Percentiles rank a stretch among this genome's conserved stretches.
Evolutionary conservation across 139 green algal species (phyloP).

Genomic region (Tetradesmus lagerheimii): DNA sequence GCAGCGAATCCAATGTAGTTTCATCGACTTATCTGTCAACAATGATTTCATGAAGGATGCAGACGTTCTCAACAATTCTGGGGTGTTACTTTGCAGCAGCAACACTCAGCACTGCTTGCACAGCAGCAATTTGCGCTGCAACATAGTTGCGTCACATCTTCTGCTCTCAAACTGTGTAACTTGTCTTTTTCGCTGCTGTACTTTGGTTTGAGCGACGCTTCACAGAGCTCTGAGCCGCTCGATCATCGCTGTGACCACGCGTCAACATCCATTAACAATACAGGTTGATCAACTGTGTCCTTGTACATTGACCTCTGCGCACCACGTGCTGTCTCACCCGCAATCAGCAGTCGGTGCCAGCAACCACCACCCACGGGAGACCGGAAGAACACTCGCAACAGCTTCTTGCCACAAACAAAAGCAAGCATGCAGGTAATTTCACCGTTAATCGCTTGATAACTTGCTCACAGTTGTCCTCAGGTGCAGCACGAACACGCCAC

Average conservation of each 20-base stretch:
- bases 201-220: neutral
- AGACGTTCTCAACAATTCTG: neutral
- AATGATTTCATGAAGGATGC: neutral
- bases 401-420: neutral
- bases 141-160: too few relatives aligned
- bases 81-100: neutral
- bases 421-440: neutral
- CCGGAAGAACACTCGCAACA: neutral
- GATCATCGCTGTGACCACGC: neutral
- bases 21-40: neutral
- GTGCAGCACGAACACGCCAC: neutral
- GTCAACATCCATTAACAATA: neutral
- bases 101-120: neutral
- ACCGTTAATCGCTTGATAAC: too few relatives aligned
- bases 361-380: neutral
- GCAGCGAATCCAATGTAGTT: neutral
- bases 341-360: neutral
- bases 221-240: neutral
- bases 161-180: too few relatives aligned
- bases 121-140: too few relatives aligned
- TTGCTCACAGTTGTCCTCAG: neutral
- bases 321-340: neutral
- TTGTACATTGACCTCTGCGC: too few relatives aligned
- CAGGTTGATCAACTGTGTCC: too few relatives aligned
- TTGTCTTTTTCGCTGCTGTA: too few relatives aligned